Conservation (phyloP, 805 yeast species). For the Ogataea degrootiae region DNA sequence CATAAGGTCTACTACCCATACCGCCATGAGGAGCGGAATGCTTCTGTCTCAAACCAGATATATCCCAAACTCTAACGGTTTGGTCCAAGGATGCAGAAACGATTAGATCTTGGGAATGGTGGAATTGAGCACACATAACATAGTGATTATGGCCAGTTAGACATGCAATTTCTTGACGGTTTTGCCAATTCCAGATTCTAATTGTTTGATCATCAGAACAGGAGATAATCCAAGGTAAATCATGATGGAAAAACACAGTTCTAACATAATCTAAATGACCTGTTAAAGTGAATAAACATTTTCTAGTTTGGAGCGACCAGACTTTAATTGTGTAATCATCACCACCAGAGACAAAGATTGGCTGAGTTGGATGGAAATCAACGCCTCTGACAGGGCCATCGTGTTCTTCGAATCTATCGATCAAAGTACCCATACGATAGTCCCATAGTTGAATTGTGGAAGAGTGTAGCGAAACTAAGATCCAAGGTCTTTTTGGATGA, state of each 20-base stretch:
- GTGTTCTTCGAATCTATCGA: conserved; percentile 96
- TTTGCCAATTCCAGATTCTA: conserved; percentile 99
- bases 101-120: conserved; percentile 88
- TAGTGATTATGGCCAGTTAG: conserved; percentile 97
- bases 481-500: conserved; percentile 95
- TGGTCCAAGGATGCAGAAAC: conserved; percentile 96
- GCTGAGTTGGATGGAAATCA: conserved; percentile 97
- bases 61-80: conserved; percentile 99
- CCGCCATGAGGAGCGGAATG: conserved; percentile 69
- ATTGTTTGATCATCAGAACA: conserved; percentile 98
- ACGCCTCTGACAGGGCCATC: conserved; percentile 97
- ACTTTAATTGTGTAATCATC: conserved; percentile 94
- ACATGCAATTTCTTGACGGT: conserved; percentile 94
- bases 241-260: conserved; percentile 90
- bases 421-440: conserved; percentile 96
- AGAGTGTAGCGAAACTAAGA: conserved; percentile 87
- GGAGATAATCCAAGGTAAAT: conserved; percentile 95
- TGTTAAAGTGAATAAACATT: conserved; percentile 83
- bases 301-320: conserved; percentile 90
- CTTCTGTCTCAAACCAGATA: conserved; percentile 87
- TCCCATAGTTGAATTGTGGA: conserved; percentile 99
- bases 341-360: conserved; percentile 94
- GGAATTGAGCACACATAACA: conserved; percentile 97
- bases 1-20: conserved; percentile 36
- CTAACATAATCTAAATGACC: conserved; percentile 97